Percentiles rank a stretch among this genome's conserved stretches.
phyloP scores from a whole-genome alignment of 495 filamentous ascomycete genomes.

The Neurospora sp. region DNA sequence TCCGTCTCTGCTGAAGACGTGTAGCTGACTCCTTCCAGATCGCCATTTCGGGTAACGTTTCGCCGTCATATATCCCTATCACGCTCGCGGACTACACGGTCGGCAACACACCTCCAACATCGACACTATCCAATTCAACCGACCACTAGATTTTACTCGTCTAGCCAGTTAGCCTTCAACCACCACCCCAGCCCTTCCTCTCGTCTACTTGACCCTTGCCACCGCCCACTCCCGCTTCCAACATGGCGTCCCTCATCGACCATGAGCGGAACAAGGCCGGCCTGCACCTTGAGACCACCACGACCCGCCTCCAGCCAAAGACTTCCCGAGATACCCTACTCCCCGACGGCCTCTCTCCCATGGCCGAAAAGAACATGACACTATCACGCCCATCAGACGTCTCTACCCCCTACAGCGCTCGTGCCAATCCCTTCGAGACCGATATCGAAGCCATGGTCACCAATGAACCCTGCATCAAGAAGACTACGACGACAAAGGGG shows the following conservation, averaged over 20 bases:
- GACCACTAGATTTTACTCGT: not conserved
- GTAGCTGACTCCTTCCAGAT: slow-evolving; percentile 12
- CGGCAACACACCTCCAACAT: not conserved
- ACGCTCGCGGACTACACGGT: not conserved
- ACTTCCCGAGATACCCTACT: slow-evolving; percentile 18
- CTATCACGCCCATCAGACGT: slow-evolving; percentile 21
- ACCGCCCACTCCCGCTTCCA: not conserved
- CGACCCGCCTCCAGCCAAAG: slow-evolving; percentile 12
- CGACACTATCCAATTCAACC: not conserved
- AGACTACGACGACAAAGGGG: slow-evolving; percentile 21
- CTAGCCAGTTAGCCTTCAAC: not conserved
- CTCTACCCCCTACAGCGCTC: slow-evolving; percentile 28
- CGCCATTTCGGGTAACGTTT: not conserved
- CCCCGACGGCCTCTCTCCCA: slow-evolving; percentile 16
- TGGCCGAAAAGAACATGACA: slow-evolving; percentile 18
- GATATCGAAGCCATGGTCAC: slow-evolving; percentile 39
- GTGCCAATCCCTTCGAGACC: slow-evolving; percentile 35
- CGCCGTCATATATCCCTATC: not conserved
- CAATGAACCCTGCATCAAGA: slow-evolving; percentile 17
- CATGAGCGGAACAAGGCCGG: slow-evolving; percentile 21
- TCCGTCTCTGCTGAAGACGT: not conserved
- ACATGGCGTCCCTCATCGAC: slow-evolving; percentile 18
- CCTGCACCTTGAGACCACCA: slow-evolving; percentile 23
- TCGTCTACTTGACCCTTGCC: not conserved
- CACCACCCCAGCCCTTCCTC: not conserved